Base-by-base conservation (phyloP, 2,329 filamentous ascomycete species). In the Hypoxylon sp. region DNA sequence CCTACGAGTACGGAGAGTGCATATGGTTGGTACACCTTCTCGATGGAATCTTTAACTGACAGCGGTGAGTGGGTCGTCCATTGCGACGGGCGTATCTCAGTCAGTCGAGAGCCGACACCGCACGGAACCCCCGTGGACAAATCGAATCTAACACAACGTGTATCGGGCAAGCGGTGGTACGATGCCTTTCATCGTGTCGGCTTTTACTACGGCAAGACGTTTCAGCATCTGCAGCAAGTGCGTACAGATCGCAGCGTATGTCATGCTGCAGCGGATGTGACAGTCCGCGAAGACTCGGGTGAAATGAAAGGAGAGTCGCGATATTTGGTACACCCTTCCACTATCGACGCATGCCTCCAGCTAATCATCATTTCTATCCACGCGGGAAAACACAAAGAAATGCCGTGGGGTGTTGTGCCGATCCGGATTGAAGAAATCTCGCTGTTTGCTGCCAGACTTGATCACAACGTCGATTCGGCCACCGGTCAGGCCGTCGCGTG, bases 321-420 rank as follows among this genome's bases (percentile, higher is more conserved):
- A 0, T 74, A 80, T 39, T 63, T 74, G 10, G 61, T 82, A 17
- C 80, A 82, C 59, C 80, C 80, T 0, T 70, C 77, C 0, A 71
- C 72, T 13, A 71, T 82, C 13, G 80, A 82, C 62, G 70, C 71
- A n/a, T 65, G 61, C 17, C 62, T 80, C 3, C 78, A 79, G 44
- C 70, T 78, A 6, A 62, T 69, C 10, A 76, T 76, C 39, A 71
- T 68, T 1, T 70, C 75, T n/a, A 71, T 76, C 34, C 68, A 76
- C 32, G 67, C 71, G 0, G 75, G 75, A 2, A 64, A 68, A 2
- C 57, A 64, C 20, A 73, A 67, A 6, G 71, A 63, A 15, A 75
- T 79, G 71, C 50, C 67, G 1, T 73, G 66, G 43, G 76, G 73
- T 19, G 69, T 74, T 1, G 71, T 79, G 6, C 78, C 77, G 3